These are phyloP conservation scores for Neurospora sp. DNA, from an alignment of 495 filamentous ascomycete species.

Conservation along the genomic window DNA sequence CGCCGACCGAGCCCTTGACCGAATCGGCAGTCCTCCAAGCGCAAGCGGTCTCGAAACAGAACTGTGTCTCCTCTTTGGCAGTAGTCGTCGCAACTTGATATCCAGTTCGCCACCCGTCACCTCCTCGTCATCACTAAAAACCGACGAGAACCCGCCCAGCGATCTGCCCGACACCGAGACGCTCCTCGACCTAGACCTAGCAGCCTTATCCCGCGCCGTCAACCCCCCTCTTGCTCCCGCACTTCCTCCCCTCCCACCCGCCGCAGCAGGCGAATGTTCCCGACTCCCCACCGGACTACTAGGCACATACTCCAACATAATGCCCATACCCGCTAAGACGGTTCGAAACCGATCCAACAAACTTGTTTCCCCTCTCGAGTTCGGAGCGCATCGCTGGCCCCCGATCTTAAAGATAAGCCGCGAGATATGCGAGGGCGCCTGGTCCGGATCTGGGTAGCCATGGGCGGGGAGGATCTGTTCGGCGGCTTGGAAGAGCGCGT, in stretches of 20 bases:
- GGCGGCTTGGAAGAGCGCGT: constrained; percentile 73
- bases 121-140: background rate
- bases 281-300: constrained; percentile 7
- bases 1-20: background rate
- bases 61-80: background rate
- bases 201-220: background rate
- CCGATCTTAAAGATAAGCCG: constrained; percentile 77
- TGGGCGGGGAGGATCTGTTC: constrained; percentile 57
- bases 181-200: background rate
- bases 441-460: constrained; percentile 52
- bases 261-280: constrained; percentile 5
- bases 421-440: constrained; percentile 59
- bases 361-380: background rate
- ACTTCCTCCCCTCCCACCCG: background rate
- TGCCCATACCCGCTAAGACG: constrained; percentile 23
- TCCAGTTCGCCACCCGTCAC: background rate
- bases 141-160: background rate
- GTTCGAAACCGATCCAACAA: constrained; percentile 25
- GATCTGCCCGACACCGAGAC: background rate
- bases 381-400: constrained; percentile 32
- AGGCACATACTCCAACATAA: constrained; percentile 18
- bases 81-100: background rate
- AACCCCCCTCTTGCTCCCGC: background rate
- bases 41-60: background rate
- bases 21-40: background rate